These are phyloP conservation scores for Podospora appendiculata DNA, from an alignment of 495 filamentous ascomycete species.

Conservation along the genomic window DNA sequence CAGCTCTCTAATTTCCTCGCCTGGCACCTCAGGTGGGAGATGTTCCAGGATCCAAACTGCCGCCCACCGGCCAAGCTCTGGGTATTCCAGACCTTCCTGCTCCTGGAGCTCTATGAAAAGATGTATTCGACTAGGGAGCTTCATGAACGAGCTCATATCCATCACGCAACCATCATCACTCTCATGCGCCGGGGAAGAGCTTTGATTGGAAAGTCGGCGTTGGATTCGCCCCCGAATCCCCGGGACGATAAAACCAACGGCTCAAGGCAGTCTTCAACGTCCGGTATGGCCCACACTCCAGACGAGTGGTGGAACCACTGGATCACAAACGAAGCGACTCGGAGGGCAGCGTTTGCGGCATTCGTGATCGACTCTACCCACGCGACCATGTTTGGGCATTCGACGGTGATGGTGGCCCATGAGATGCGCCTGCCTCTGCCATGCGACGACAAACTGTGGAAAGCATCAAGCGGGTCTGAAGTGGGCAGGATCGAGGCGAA, in stretches of 20 bases:
- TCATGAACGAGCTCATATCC: conserved; percentile 94
- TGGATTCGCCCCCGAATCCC: conserved; percentile 79
- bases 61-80: conserved; percentile 95
- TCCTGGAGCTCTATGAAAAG: conserved; percentile 94
- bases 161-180: conserved; percentile 92
- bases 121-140: conserved; percentile 86
- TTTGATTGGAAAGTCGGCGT: conserved; percentile 78
- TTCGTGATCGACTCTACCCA: conserved; percentile 96
- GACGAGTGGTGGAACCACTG: conserved; percentile 96
- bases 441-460: conserved; percentile 92
- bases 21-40: conserved; percentile 86
- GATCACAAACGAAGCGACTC: conserved; percentile 90
- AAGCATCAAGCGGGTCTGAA: conserved; percentile 80
- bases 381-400: conserved; percentile 97
- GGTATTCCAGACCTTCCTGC: conserved; percentile 86
- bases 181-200: conserved; percentile 91
- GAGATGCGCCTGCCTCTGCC: conserved; percentile 89
- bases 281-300: conserved; percentile 50
- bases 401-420: conserved; percentile 93
- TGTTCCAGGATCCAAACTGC: conserved; percentile 86
- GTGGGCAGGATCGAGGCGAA: conserved; percentile 81
- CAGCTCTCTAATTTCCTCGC: conserved; percentile 80
- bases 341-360: conserved; percentile 85
- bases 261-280: conserved; percentile 53
- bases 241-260: conserved; percentile 57